Base-by-base conservation (phyloP, 805 yeast species). In the Zygoascus ofunaensis region DNA sequence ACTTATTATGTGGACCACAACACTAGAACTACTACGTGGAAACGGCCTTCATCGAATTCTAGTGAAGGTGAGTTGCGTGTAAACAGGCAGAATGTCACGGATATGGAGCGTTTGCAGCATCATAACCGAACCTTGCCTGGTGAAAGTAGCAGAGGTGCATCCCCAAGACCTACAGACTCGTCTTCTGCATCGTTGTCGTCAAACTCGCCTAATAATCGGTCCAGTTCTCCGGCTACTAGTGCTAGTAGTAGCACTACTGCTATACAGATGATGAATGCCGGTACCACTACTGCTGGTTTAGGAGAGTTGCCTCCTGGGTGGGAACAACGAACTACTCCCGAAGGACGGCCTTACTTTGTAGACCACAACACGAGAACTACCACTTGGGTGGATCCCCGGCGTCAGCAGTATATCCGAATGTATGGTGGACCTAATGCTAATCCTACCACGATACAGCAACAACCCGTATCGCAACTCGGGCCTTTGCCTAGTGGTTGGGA, bases 401-500 rank as follows among this genome's bases (percentile, higher is more conserved):
- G 98, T 66, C 98, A 92, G 68, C 99, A 92, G 69, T 92, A 87
- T 65, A 92, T 92, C 56, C 82, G 97, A 63, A 87, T 94, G 49
- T 87, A 84, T 63, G 41, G 41, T 4, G 97, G 96, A 22, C 70
- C 72, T 23, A 66, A 68, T 48, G 89, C 76, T 66, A 72, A 74
- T 50, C 68, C 79, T 57, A 82, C 95, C 3, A 87, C 96, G 18
- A 87, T 90, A 55, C 96, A 89, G 68, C 97, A 92, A 57, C 98
- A 92, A 70, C 95, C 97, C 24, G 95, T 92, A 10, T 83, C 95
- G 37, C 97, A 94, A 61, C 73, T 92, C 64, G 98, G 98, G 15
- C 98, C 98, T 43, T 72, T 92, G 60, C 99, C 99, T 39, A 79
- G 90, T 44, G 99, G 99, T 44, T 92, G 99, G 99, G 99, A 92